These are phyloP conservation scores for Lycium ferocissimum DNA, from an alignment of 257 asterid genomes.

Conservation along the genomic window DNA sequence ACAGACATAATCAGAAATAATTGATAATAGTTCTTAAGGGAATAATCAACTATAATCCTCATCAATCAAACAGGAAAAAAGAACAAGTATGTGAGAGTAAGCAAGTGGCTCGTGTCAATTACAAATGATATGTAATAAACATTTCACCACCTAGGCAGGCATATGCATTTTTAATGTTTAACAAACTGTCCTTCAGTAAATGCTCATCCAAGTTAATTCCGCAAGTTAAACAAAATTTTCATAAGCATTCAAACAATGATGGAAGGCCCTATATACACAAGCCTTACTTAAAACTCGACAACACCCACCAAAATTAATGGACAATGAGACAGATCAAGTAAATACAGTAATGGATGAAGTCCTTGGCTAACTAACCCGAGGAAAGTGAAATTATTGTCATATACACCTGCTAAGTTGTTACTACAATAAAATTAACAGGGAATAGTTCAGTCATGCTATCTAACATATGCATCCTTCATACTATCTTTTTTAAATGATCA, in stretches of 20 bases:
- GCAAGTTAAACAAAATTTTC: not conserved
- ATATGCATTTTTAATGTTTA: not conserved
- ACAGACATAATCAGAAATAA: slow-evolving; percentile 8
- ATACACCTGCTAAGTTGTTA: not conserved
- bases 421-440: not conserved
- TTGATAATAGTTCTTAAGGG: not conserved
- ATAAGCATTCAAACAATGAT: not conserved
- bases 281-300: not conserved
- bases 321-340: not conserved
- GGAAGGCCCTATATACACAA: not conserved
- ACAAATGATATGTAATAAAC: not conserved
- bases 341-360: not conserved
- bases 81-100: not conserved
- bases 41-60: not conserved
- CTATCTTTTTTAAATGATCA: too few species aligned
- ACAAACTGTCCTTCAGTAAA: not conserved
- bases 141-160: not conserved
- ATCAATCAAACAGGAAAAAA: not conserved
- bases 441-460: too few species aligned
- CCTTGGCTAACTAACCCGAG: not conserved
- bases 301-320: not conserved
- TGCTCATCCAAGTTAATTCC: not conserved
- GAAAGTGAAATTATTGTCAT: not conserved
- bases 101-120: not conserved
- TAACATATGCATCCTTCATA: not conserved